A percentile compares a stretch with the other conserved stretches of the same genome.
phyloP scores from a whole-genome alignment of 1,139 yeast species.

The Diutina sp. region DNA sequence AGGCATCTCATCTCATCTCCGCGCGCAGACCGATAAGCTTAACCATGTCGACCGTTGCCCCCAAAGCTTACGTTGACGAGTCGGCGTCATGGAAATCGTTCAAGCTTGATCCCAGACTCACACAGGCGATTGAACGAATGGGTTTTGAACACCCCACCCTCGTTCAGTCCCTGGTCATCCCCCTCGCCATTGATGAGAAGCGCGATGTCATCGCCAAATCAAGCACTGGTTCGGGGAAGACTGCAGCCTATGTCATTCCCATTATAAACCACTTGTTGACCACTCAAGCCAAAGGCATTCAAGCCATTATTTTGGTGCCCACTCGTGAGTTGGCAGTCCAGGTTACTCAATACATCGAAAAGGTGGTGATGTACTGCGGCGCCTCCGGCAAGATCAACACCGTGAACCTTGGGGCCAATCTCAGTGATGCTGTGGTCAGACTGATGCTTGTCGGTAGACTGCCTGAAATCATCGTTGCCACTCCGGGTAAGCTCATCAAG shows the following conservation, averaged over 20 bases:
- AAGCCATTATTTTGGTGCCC: constrained; percentile 65
- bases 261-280: constrained; percentile 52
- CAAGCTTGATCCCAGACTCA: constrained; percentile 65
- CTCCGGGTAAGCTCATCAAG: constrained; percentile 69
- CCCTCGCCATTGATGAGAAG: constrained; percentile 75
- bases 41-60: not conserved
- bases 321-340: constrained; percentile 80
- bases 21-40: not conserved
- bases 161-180: constrained; percentile 86
- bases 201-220: constrained; percentile 84
- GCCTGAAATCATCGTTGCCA: constrained; percentile 77
- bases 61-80: constrained; percentile 42
- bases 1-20: not conserved
- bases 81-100: constrained; percentile 59
- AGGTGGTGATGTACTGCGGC: constrained; percentile 60
- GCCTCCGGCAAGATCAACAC: constrained; percentile 35
- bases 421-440: constrained; percentile 59
- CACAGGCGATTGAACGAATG: constrained; percentile 72
- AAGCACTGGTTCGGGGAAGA: constrained; percentile 84
- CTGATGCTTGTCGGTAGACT: constrained; percentile 50
- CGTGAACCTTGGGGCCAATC: constrained; percentile 64
- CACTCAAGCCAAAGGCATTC: constrained; percentile 20
- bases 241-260: constrained; percentile 75
- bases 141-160: constrained; percentile 82
- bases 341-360: constrained; percentile 57